phyloP scores from a whole-genome alignment of 2,329 filamentous ascomycete species.

The Pezicula neosporulosa region DNA sequence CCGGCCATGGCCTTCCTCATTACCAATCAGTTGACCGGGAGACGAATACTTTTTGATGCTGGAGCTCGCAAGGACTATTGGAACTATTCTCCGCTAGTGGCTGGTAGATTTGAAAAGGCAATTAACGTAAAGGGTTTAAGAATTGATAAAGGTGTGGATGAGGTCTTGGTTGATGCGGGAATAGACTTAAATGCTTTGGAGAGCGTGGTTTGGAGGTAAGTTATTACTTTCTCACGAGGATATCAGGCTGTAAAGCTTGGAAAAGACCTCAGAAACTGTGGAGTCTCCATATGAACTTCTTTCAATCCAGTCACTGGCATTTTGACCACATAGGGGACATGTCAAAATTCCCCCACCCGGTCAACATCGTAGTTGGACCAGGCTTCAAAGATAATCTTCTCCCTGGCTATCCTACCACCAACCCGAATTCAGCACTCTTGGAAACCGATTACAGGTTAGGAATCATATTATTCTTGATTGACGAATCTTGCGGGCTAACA shows the following conservation, averaged over 20 bases:
- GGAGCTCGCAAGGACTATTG: slow-evolving; percentile 6
- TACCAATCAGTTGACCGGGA: not conserved
- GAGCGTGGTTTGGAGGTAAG: slow-evolving; percentile 3
- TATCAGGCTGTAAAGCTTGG: not conserved
- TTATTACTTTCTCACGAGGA: too few species aligned
- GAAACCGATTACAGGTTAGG: slow-evolving; percentile 31
- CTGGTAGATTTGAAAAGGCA: not conserved
- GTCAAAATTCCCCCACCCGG: slow-evolving; percentile 39
- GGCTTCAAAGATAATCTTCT: slow-evolving; percentile 43
- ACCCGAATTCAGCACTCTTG: slow-evolving; percentile 29
- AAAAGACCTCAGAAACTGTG: too few species aligned
- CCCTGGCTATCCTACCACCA: slow-evolving; percentile 44
- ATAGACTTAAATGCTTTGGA: not conserved
- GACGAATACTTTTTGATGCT: slow-evolving; percentile 7
- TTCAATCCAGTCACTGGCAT: slow-evolving; percentile 37
- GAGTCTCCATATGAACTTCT: too few species aligned
- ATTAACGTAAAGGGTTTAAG: slow-evolving; percentile 1
- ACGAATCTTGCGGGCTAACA: not conserved
- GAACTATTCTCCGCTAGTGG: slow-evolving; percentile 2
- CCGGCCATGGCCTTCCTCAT: slow-evolving; percentile 9
- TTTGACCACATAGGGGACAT: slow-evolving; percentile 51
- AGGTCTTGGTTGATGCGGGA: not conserved
- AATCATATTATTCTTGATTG: not conserved
- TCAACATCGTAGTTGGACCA: slow-evolving; percentile 48
- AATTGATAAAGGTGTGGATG: not conserved